Evolutionary conservation across 768 basidiomycete genomes (phyloP), one percentile per base, ranked within the genome.

Genomic region (Tephrocybe sp.): DNA sequence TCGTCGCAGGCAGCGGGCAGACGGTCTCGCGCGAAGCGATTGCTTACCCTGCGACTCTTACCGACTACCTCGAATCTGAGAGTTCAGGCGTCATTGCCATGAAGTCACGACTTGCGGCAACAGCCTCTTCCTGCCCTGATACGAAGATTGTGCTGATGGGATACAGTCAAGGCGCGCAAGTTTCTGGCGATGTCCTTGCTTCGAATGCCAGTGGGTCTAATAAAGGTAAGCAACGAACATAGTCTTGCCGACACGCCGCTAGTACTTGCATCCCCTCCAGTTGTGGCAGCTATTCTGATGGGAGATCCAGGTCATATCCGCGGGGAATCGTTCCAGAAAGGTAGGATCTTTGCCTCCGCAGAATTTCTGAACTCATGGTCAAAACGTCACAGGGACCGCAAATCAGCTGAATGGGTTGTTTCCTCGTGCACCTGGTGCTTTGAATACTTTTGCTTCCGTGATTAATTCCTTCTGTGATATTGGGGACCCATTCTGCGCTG

Each of bases 401-500:
- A 52, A 52, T 1, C 33, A 37, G 25, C 26, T 48, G 9, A 52
- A 51, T 26, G 55, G 55, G 11, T 42, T 56, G 17, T 56, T 52
- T 36, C 45, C 55, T 33, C 55, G 55, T 45, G 28, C 30, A 15
- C 41, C 40, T 33, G 51, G 51, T 3, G 46, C 55, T 10, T 23
- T 56, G 15, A 38, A 56, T 7, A 40, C 34, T 23, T 56, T 48
- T 17, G 51, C 42, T 7, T 52, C 55, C 9, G 43, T 44, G 20
- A 52, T 56, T 20, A 42, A 47, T 20, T 56, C 55, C 6, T 68
- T 58, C 55, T 68, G 66, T 51, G 65, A 66, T 28, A 45, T 58
- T 21, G 60, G 60, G 24, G 66, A 68, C 51, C 59, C 61, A 3
- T 68, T 65, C 57, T 68, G 66, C 36, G 66, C 63, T 36, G 61